Conservation (phyloP, 2,329 filamentous ascomycete species). For the Clonostachys rosea region DNA sequence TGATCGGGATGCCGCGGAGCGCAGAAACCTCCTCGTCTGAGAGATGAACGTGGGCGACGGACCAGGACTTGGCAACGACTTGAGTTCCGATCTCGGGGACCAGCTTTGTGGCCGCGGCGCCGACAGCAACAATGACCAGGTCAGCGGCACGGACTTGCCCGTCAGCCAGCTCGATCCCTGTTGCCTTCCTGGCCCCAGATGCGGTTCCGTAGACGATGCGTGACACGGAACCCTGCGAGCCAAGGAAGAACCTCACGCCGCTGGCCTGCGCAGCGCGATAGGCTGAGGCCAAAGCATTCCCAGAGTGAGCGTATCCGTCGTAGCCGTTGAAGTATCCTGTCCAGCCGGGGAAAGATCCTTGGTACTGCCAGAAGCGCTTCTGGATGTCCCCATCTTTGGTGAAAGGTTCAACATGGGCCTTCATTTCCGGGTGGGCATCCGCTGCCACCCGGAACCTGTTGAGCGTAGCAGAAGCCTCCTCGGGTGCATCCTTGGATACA, state of each 20-base stretch:
- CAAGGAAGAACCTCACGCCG: constrained; percentile 30
- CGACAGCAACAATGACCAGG: constrained; percentile 44
- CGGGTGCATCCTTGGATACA: constrained; percentile 36
- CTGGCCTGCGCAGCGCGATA: constrained; percentile 30
- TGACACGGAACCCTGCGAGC: constrained; percentile 9
- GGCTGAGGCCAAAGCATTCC: constrained; percentile 41
- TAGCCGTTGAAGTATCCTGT: constrained; percentile 54
- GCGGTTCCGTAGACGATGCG: constrained; percentile 7
- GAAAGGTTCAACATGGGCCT: constrained; percentile 4
- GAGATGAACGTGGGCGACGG: constrained; percentile 54
- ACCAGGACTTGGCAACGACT: constrained; percentile 52
- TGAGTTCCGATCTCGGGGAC: constrained; percentile 43
- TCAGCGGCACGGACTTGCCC: constrained; percentile 18
- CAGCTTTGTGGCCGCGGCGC: constrained; percentile 41
- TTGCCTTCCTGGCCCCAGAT: constrained; percentile 7
- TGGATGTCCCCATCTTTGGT: constrained; percentile 31
- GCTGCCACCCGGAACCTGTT: constrained; percentile 11
- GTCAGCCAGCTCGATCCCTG: constrained; percentile 6
- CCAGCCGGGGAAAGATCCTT: constrained; percentile 44
- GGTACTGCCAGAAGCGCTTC: constrained; percentile 24
- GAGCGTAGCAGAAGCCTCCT: constrained; percentile 38
- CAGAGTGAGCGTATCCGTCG: constrained; percentile 53
- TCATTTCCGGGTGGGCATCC: no score
- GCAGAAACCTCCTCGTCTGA: constrained; percentile 46
- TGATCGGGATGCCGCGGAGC: constrained; percentile 54